phyloP scores from a whole-genome alignment of 2,329 filamentous ascomycete species.

The Alternaria longipes region DNA sequence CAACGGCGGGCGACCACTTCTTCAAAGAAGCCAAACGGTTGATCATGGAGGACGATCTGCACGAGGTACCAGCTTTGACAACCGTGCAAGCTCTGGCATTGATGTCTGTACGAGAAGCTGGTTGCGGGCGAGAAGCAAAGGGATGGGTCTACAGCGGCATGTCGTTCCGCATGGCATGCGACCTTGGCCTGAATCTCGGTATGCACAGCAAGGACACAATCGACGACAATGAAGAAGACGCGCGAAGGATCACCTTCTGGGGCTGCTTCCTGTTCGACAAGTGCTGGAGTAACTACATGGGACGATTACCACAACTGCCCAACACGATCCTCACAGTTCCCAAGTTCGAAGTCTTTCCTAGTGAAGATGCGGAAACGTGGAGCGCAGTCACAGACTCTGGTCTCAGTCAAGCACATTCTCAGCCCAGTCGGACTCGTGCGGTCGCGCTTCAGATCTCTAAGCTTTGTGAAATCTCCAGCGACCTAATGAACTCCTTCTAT shows the following conservation, averaged over 20 bases:
- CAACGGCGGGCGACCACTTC: constrained; percentile 94
- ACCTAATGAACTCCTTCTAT: constrained; percentile 89
- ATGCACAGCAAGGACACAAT: constrained; percentile 67
- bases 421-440: constrained; percentile 84
- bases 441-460: constrained; percentile 76
- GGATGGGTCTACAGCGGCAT: constrained; percentile 99
- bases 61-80: constrained; percentile 85
- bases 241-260: constrained; percentile 92
- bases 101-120: constrained; percentile 96
- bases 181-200: constrained; percentile 87
- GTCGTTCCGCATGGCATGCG: constrained; percentile 97
- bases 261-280: constrained; percentile 99
- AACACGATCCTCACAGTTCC: constrained; percentile 82
- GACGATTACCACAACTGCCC: constrained; percentile 86
- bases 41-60: constrained; percentile 90
- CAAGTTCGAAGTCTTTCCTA: constrained; percentile 89
- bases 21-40: constrained; percentile 92
- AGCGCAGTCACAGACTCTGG: constrained; percentile 87
- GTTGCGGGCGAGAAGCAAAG: constrained; percentile 91
- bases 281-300: constrained; percentile 97
- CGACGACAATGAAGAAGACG: constrained; percentile 86
- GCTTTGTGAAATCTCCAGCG: constrained; percentile 92
- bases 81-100: constrained; percentile 93
- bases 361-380: constrained; percentile 87
- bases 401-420: constrained; percentile 74